These are phyloP conservation scores for Pyrus communis DNA, from an alignment of 306 rosid species.

Conservation along the genomic window DNA sequence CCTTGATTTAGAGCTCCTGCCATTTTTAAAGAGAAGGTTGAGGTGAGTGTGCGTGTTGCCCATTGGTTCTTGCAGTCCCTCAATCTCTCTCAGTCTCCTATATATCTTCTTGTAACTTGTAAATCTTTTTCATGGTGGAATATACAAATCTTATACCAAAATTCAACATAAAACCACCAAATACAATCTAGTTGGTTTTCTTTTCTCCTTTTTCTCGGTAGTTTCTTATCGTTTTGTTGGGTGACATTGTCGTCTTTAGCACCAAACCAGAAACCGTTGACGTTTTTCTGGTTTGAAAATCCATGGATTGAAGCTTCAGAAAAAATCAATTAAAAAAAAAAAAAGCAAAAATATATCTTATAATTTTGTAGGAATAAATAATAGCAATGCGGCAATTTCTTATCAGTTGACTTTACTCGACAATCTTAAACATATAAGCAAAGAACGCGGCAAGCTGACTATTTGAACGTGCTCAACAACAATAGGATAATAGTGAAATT, in stretches of 20 bases:
- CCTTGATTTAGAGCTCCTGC: too few relatives aligned
- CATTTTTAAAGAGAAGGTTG: too few relatives aligned
- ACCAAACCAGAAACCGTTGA: conserved; percentile 5
- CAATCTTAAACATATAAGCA: not conserved
- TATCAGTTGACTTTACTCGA: conserved; percentile 9
- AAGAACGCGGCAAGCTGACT: conserved; percentile 6
- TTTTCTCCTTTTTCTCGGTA: too few relatives aligned
- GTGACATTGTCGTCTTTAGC: not conserved
- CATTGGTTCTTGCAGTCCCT: too few relatives aligned
- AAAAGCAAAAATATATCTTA: not conserved
- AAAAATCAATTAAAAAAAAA: not conserved
- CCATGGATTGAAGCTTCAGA: not conserved
- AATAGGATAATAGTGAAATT: too few relatives aligned
- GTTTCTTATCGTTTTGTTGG: too few relatives aligned
- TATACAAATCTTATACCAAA: too few relatives aligned
- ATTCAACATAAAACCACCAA: not conserved
- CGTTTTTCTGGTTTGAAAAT: not conserved
- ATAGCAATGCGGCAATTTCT: not conserved
- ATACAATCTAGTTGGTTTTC: not conserved
- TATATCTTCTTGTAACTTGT: too few relatives aligned
- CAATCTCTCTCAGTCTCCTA: too few relatives aligned
- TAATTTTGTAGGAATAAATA: not conserved
- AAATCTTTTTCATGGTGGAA: too few relatives aligned
- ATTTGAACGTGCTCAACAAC: not conserved
- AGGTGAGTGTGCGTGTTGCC: too few relatives aligned